Conservation (phyloP, 345 rosid species). For the Gossypium herbaceum region DNA sequence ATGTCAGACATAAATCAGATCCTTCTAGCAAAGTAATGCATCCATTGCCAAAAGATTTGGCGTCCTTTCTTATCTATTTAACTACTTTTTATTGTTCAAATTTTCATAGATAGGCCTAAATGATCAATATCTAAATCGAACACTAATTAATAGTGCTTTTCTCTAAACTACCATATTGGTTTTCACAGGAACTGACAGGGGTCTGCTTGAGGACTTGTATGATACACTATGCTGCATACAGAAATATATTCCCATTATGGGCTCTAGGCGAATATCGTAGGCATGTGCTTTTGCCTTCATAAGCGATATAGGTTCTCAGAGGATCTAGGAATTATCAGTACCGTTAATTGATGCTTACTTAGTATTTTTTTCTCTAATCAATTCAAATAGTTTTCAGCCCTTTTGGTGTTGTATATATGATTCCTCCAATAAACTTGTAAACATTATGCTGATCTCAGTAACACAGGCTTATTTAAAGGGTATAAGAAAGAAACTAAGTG, state of each 20-base stretch:
- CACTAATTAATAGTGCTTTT: neutral
- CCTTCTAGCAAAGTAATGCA: neutral
- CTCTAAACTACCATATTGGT: neutral
- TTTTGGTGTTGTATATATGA: neutral
- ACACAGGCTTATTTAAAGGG: neutral
- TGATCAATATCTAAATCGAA: neutral
- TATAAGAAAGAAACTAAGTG: neutral
- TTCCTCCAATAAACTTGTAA: neutral
- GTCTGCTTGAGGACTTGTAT: conserved; percentile 12
- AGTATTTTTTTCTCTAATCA: neutral
- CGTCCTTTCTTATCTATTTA: neutral
- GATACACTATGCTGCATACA: conserved; percentile 10
- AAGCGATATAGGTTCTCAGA: neutral
- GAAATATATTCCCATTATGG: conserved; percentile 13
- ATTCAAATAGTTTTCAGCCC: neutral
- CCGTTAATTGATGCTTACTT: neutral
- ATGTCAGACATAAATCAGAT: neutral
- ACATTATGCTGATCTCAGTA: neutral
- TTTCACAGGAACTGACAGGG: conserved; percentile 7
- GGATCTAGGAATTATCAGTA: neutral
- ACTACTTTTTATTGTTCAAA: neutral
- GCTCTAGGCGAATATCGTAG: conserved; percentile 7
- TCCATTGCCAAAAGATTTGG: neutral
- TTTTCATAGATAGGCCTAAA: neutral
- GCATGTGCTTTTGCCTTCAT: conserved; percentile 1